phyloP scores from a whole-genome alignment of 306 rosid genomes.

The Sechiopsis laciniata region DNA sequence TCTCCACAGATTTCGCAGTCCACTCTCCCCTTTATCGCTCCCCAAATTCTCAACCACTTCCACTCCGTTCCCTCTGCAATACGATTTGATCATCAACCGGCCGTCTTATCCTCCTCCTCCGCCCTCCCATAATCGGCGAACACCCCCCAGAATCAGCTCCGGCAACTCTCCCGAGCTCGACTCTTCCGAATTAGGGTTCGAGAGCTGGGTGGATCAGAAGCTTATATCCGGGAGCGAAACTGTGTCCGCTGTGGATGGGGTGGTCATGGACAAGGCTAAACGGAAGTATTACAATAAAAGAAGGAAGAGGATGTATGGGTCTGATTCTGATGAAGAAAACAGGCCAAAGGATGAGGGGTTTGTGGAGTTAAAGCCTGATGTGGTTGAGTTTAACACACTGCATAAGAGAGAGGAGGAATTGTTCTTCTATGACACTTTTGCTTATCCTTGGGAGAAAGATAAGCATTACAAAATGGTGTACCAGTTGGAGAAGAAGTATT shows the following conservation, averaged over 20 bases:
- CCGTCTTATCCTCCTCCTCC: slow-evolving; percentile 44
- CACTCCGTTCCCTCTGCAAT: slow-evolving; percentile 75
- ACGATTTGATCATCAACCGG: slow-evolving; percentile 71
- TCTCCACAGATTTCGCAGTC: slow-evolving; percentile 8
- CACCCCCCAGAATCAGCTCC: slow-evolving; percentile 34
- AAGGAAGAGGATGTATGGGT: slow-evolving; percentile 76
- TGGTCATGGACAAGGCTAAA: slow-evolving; percentile 66
- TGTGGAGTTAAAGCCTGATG: slow-evolving; percentile 78
- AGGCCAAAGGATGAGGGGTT: slow-evolving; percentile 36
- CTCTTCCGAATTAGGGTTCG: slow-evolving; percentile 42
- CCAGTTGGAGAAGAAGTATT: slow-evolving; percentile 83
- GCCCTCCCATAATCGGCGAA: slow-evolving; percentile 33
- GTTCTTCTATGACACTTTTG: slow-evolving; percentile 60
- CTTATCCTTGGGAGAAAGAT: slow-evolving; percentile 89
- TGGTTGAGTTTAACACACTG: slow-evolving; percentile 61
- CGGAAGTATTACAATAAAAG: slow-evolving; percentile 70
- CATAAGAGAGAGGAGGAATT: slow-evolving; percentile 79
- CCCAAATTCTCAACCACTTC: slow-evolving; percentile 46
- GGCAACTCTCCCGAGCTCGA: slow-evolving; percentile 29
- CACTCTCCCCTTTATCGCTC: no score
- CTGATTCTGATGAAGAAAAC: slow-evolving; percentile 61
- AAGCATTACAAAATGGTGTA: slow-evolving; percentile 92
- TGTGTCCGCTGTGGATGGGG: slow-evolving; percentile 23
- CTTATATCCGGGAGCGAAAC: slow-evolving; percentile 33
- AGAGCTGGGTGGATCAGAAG: slow-evolving; percentile 58